Evolutionary conservation across 441 rosid species (phyloP).

Genomic region (Iberis amara): DNA sequence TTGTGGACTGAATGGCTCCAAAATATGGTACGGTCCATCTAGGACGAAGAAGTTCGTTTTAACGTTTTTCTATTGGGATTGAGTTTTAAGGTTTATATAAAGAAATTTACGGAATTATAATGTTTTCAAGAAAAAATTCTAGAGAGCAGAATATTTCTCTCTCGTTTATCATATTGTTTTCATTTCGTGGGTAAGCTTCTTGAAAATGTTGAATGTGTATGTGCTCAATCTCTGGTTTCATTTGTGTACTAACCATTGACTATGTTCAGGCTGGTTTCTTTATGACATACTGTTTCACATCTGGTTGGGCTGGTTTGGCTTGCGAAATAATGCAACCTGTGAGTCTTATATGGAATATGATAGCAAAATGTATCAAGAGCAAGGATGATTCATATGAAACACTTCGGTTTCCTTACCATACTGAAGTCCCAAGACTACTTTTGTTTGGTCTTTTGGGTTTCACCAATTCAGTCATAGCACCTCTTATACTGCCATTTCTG

Average conservation of each 20-base stretch:
- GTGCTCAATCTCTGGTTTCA: background rate
- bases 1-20: too few species aligned
- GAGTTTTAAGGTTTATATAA: too few species aligned
- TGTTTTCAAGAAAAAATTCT: too few species aligned
- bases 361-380: constrained; percentile 30
- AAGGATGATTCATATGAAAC: constrained; percentile 44
- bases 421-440: constrained; percentile 77
- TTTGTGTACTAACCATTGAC: background rate
- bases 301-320: constrained; percentile 93
- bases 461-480: constrained; percentile 77
- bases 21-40: too few species aligned
- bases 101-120: too few species aligned
- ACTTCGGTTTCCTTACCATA: constrained; percentile 79
- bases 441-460: constrained; percentile 82
- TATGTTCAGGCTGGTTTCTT: constrained; percentile 82
- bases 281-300: constrained; percentile 82
- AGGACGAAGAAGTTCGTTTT: too few species aligned
- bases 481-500: constrained; percentile 76
- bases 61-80: too few species aligned
- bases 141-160: too few species aligned
- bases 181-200: background rate
- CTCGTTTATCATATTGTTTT: too few species aligned
- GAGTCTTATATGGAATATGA: constrained; percentile 52
- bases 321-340: constrained; percentile 78
- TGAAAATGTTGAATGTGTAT: too few species aligned